Percentiles rank a stretch among this genome's conserved stretches.
Evolutionary conservation across 2,329 filamentous ascomycete genomes (phyloP).

Genomic region (Fusarium anthophilum): DNA sequence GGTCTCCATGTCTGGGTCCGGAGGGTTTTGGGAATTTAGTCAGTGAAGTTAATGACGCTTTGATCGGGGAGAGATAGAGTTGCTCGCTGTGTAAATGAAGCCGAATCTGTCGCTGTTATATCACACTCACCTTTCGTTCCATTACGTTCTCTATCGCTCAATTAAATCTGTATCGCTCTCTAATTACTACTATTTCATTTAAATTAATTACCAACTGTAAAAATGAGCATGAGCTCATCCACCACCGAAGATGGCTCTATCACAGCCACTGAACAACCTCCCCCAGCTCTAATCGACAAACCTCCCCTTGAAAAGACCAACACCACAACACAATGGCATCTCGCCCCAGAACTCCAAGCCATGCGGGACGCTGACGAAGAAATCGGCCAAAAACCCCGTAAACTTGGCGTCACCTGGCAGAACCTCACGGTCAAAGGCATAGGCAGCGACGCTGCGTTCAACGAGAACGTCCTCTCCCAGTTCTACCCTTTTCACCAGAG

Average conservation of each 20-base stretch:
- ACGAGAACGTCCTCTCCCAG: constrained; percentile 71
- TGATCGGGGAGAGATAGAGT: background rate
- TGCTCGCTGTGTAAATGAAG: background rate
- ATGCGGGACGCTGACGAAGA: background rate
- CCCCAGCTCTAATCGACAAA: background rate
- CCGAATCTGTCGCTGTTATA: background rate
- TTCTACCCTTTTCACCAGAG: constrained; percentile 61
- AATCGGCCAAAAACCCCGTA: constrained; percentile 40
- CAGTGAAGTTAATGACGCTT: background rate
- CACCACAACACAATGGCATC: background rate
- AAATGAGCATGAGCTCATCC: background rate
- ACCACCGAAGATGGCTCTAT: background rate
- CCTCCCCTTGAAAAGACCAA: background rate
- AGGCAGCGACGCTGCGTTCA: constrained; percentile 68
- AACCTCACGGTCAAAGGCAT: constrained; percentile 70
- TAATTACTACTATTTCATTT: background rate
- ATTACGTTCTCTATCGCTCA: background rate
- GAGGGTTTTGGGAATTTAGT: background rate
- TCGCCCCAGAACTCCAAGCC: background rate
- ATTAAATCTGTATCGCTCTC: too few species aligned
- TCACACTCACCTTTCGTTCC: background rate
- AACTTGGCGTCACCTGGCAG: constrained; percentile 72
- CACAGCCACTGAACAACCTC: background rate
- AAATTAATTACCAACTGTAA: accelerated
- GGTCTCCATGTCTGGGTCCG: background rate